These are phyloP conservation scores for Parafenestella ontariensis DNA, from an alignment of 2,329 filamentous ascomycete genomes.

Conservation along the genomic window DNA sequence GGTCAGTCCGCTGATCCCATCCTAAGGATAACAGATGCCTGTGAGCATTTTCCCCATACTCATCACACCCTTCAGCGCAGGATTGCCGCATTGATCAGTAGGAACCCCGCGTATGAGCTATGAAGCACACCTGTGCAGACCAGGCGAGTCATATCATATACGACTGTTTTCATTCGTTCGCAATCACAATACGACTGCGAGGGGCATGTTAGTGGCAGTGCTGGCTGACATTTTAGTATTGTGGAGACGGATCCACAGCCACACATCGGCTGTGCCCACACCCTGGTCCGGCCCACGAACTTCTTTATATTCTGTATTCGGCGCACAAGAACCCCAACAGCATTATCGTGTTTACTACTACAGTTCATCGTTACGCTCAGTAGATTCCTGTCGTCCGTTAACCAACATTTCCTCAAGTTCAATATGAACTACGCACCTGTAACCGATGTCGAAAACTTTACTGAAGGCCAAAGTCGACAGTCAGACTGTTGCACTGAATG, in stretches of 20 bases:
- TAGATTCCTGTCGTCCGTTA: not conserved
- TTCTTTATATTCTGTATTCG: not conserved
- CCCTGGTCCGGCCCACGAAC: not conserved
- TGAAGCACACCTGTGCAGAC: not conserved
- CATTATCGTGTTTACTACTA: not conserved
- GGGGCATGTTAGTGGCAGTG: not conserved
- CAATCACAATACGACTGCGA: not conserved
- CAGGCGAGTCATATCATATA: not conserved
- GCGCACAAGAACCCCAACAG: not conserved
- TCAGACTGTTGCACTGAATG: conserved; percentile 15
- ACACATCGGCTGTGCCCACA: conserved; percentile 1
- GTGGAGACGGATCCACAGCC: not conserved
- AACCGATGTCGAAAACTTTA: conserved; percentile 10
- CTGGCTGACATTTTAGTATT: not conserved
- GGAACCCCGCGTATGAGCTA: not conserved
- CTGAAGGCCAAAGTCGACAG: conserved; percentile 8
- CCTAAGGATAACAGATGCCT: no score
- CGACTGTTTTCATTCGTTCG: no score
- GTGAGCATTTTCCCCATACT: no score
- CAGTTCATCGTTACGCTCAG: not conserved
- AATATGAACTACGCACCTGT: conserved; percentile 27
- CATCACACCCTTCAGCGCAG: not conserved
- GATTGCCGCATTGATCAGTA: not conserved
- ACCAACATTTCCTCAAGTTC: not conserved
- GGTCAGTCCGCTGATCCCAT: no score